Evolutionary conservation across 805 yeast species (phyloP).

Genomic region (Candida xiaguanensis): DNA sequence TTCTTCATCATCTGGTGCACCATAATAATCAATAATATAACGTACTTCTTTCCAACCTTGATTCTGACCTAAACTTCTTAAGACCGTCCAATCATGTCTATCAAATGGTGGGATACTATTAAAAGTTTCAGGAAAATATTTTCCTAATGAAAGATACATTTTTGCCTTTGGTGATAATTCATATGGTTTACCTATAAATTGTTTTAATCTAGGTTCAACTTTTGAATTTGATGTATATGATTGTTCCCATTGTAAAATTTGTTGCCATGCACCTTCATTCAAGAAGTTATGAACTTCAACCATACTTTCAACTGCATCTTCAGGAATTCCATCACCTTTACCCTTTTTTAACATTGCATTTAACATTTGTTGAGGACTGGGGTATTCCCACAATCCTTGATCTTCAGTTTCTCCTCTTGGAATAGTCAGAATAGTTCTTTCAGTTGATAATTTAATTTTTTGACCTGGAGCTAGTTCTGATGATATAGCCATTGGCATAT

Average conservation of each 20-base stretch:
- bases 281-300: constrained; percentile 94
- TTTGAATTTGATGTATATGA: constrained; percentile 55
- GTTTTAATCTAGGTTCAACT: constrained; percentile 69
- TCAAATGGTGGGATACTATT: constrained; percentile 88
- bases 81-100: constrained; percentile 97
- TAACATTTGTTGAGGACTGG: constrained; percentile 98
- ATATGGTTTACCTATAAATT: constrained; percentile 90
- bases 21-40: constrained; percentile 92
- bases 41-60: constrained; percentile 69
- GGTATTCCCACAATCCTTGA: constrained; percentile 94
- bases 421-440: constrained; percentile 77
- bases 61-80: constrained; percentile 51
- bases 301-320: constrained; percentile 95
- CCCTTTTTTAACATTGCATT: constrained; percentile 97
- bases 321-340: constrained; percentile 81
- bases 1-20: constrained; percentile 87
- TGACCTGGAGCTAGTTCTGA: constrained; percentile 76
- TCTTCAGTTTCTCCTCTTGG: constrained; percentile 70
- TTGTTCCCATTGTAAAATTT: constrained; percentile 87
- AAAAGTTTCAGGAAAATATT: constrained; percentile 67
- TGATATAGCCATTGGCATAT: constrained; percentile 78
- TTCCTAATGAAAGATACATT: constrained; percentile 60
- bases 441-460: constrained; percentile 70
- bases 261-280: constrained; percentile 97
- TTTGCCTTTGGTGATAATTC: constrained; percentile 85